A percentile compares a stretch with the other conserved stretches of the same genome.
Conservation (phyloP, 2,329 filamentous ascomycete species). For the Cordyceps cicadae region DNA sequence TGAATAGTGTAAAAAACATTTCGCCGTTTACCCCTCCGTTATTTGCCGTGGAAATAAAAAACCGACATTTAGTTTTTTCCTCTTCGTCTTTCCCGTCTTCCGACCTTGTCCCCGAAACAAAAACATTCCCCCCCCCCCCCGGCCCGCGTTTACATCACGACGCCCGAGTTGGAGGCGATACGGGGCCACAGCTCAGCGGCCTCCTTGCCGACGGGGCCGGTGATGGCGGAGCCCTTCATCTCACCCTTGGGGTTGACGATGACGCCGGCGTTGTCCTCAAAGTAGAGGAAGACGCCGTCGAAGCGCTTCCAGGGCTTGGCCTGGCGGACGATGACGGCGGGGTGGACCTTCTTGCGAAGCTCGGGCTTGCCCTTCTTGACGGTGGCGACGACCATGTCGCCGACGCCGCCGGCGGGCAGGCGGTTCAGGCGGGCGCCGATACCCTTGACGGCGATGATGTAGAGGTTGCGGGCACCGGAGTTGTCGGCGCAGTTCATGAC, state of each 20-base stretch:
- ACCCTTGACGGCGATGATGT: slow-evolving; percentile 99
- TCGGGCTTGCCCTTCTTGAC: slow-evolving; percentile 99
- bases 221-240: slow-evolving; percentile 99
- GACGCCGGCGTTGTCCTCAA: slow-evolving; percentile 99
- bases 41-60: slow-evolving; percentile 2
- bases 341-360: slow-evolving; percentile 99
- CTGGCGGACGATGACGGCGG: slow-evolving; percentile 96
- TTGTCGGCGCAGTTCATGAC: slow-evolving; percentile 99
- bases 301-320: slow-evolving; percentile 99
- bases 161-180: slow-evolving; percentile 99
- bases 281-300: slow-evolving; percentile 98
- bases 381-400: slow-evolving; percentile 99
- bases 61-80: slow-evolving; percentile 17
- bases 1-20: slow-evolving; percentile 11
- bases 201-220: slow-evolving; percentile 98
- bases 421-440: slow-evolving; percentile 96
- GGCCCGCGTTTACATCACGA: slow-evolving; percentile 99
- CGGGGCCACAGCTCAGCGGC: slow-evolving; percentile 99
- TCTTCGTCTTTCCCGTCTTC: too few species aligned
- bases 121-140: slow-evolving; percentile 22
- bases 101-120: neutral
- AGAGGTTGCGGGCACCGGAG: slow-evolving; percentile 96
- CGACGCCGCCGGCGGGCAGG: slow-evolving; percentile 92
- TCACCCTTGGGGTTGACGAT: slow-evolving; percentile 99
- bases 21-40: slow-evolving; percentile 7